These are phyloP conservation scores for Flueggea neowawraea DNA, from an alignment of 441 rosid genomes.

Conservation along the genomic window DNA sequence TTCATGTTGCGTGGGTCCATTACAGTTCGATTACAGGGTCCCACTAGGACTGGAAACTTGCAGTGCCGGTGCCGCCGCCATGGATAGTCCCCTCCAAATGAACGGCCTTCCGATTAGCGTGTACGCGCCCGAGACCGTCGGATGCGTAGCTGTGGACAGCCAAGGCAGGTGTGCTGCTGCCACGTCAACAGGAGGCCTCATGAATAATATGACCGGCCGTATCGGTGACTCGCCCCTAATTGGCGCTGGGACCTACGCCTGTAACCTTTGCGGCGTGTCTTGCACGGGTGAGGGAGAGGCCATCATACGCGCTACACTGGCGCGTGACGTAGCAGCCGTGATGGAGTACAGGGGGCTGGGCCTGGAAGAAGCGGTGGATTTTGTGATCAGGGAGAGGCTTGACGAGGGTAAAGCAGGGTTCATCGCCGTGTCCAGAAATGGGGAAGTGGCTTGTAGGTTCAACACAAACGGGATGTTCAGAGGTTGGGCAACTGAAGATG, in stretches of 20 bases:
- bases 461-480: conserved; percentile 65
- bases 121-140: conserved; percentile 91
- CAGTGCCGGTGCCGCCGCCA: conserved; percentile 44
- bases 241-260: conserved; percentile 90
- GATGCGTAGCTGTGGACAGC: conserved; percentile 83
- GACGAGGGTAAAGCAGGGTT: conserved; percentile 82
- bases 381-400: conserved; percentile 64
- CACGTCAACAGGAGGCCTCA: conserved; percentile 90
- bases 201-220: conserved; percentile 87
- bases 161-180: conserved; percentile 92
- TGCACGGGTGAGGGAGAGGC: conserved; percentile 99
- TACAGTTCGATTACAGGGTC: conserved; percentile 83
- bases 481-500: conserved; percentile 61
- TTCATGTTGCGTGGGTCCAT: neutral
- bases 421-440: conserved; percentile 53
- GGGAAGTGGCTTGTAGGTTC: conserved; percentile 69
- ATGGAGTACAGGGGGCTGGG: conserved; percentile 90
- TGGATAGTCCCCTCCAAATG: conserved; percentile 56
- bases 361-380: conserved; percentile 78
- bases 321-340: conserved; percentile 89
- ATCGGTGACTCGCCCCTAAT: conserved; percentile 96
- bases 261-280: conserved; percentile 76
- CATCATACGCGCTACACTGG: conserved; percentile 77
- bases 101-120: conserved; percentile 87
- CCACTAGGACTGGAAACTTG: conserved; percentile 51